Evolutionary conservation across 2,329 filamentous ascomycete species (phyloP).

Genomic region (Biscogniauxia marginata): DNA sequence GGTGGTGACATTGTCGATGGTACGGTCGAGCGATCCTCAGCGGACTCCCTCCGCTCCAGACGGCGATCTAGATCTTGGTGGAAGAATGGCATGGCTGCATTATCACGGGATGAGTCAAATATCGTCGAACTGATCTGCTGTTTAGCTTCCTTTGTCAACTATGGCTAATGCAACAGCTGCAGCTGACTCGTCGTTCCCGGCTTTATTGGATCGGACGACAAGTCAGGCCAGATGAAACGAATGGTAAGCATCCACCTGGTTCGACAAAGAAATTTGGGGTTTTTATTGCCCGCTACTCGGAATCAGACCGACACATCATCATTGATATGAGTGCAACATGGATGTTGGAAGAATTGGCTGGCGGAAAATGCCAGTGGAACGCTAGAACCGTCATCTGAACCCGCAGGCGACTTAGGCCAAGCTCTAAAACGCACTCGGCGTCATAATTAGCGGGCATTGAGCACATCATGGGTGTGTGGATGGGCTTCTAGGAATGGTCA

Average conservation of each 20-base stretch:
- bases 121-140: conserved; percentile 4
- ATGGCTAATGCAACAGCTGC: neutral
- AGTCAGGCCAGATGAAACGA: conserved; percentile 8
- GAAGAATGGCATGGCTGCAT: conserved; percentile 55
- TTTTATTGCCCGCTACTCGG: neutral
- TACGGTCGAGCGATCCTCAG: conserved; percentile 14
- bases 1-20: conserved; percentile 23
- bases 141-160: neutral
- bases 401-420: neutral
- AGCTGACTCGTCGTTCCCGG: conserved; percentile 16
- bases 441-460: conserved; percentile 20
- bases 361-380: neutral
- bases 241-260: conserved; percentile 9
- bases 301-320: neutral
- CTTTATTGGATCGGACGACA: conserved; percentile 15
- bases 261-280: conserved; percentile 1
- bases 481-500: neutral
- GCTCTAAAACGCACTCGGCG: conserved; percentile 8
- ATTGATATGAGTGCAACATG: neutral
- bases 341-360: neutral
- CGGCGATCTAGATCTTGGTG: conserved; percentile 46
- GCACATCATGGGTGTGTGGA: neutral
- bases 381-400: neutral
- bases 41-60: conserved; percentile 30
- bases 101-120: conserved; percentile 3